A percentile compares a stretch with the other conserved stretches of the same genome.
These are phyloP conservation scores for Apiospora phragmitis DNA, from an alignment of 2,329 filamentous ascomycete species.

Conservation along the genomic window DNA sequence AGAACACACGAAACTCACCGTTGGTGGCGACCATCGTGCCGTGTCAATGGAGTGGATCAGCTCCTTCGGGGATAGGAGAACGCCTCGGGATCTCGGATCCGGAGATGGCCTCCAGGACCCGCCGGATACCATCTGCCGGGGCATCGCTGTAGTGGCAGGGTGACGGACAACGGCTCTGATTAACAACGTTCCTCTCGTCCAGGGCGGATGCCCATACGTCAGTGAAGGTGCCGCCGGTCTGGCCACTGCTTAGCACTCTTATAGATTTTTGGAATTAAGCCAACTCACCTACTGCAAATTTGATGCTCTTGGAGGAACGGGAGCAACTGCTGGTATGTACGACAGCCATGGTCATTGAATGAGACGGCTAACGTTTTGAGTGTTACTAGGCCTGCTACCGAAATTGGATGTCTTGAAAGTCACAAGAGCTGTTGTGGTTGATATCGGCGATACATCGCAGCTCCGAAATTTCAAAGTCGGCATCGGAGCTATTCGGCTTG, in stretches of 20 bases:
- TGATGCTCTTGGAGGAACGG: neutral
- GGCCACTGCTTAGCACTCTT: neutral
- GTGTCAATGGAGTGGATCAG: constrained; percentile 14
- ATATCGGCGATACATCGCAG: neutral
- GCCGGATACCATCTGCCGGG: constrained; percentile 15
- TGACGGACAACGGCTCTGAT: constrained; percentile 12
- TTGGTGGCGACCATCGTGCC: constrained; percentile 17
- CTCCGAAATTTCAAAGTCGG: neutral
- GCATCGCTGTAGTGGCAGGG: constrained; percentile 15
- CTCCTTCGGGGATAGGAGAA: constrained; percentile 9
- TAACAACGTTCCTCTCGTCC: constrained; percentile 13
- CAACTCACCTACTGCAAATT: neutral
- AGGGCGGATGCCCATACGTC: constrained; percentile 11
- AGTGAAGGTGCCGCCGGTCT: constrained; percentile 18
- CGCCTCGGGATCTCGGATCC: constrained; percentile 10
- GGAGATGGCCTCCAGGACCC: constrained; percentile 13
- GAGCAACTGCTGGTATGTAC: neutral
- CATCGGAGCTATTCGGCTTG: neutral
- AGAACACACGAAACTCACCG: constrained; percentile 9
- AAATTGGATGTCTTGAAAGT: neutral
- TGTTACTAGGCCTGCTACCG: neutral
- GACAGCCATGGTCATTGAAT: neutral
- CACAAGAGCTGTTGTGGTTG: neutral
- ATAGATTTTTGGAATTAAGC: neutral
- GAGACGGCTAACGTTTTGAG: neutral